phyloP scores from a whole-genome alignment of 306 rosid genomes.

The Vigna unguiculata region DNA sequence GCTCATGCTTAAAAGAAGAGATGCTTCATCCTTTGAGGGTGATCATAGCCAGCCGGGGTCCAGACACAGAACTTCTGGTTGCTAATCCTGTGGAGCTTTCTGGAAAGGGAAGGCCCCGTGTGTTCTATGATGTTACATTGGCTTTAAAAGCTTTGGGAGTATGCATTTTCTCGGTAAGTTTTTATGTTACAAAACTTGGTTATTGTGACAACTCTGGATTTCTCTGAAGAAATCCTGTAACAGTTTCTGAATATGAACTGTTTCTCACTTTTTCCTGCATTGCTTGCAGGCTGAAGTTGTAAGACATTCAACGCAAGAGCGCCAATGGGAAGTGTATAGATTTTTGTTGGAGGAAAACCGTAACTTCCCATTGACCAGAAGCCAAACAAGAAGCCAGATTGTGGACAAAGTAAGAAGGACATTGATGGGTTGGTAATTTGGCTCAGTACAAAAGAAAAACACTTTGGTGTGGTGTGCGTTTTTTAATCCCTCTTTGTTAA shows the following conservation, averaged over 20 bases:
- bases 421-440: constrained; percentile 83
- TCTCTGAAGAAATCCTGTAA: constrained; percentile 16
- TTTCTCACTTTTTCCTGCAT: neutral
- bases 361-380: constrained; percentile 66
- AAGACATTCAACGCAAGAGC: constrained; percentile 73
- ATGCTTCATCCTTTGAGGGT: constrained; percentile 82
- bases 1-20: constrained; percentile 73
- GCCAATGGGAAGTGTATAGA: constrained; percentile 92
- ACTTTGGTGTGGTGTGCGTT: constrained; percentile 33
- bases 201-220: constrained; percentile 11
- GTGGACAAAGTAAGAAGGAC: constrained; percentile 79
- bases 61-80: constrained; percentile 82
- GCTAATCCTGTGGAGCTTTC: constrained; percentile 86
- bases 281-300: constrained; percentile 77
- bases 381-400: constrained; percentile 69
- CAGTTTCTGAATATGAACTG: constrained; percentile 6
- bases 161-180: constrained; percentile 70
- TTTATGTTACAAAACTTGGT: constrained; percentile 12
- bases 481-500: constrained; percentile 16
- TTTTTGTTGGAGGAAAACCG: constrained; percentile 75
- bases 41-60: constrained; percentile 73
- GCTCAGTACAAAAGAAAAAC: constrained; percentile 29
- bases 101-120: constrained; percentile 92
- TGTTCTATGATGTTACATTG: constrained; percentile 79
- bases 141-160: constrained; percentile 72